Conservation (phyloP, 805 yeast genomes). For the Barnettozyma pratensis region DNA sequence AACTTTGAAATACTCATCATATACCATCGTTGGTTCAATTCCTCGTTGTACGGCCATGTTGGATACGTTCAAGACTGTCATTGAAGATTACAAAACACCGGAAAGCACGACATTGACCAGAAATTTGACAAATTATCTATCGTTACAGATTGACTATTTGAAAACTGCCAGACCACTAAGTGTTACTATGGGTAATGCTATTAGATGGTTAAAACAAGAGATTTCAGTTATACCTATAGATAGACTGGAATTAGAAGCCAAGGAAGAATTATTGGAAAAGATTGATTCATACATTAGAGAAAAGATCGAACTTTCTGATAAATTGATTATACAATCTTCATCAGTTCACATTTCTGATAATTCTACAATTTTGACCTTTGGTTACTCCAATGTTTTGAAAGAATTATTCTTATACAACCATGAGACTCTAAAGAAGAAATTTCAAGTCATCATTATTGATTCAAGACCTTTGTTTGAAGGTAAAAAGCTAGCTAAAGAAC, state of each 20-base stretch:
- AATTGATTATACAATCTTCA: constrained; percentile 77
- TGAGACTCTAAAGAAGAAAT: constrained; percentile 53
- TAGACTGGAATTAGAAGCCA: constrained; percentile 52
- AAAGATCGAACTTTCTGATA: constrained; percentile 77
- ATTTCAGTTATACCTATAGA: constrained; percentile 80
- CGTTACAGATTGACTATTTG: constrained; percentile 89
- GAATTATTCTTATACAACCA: constrained; percentile 70
- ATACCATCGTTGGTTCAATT: constrained; percentile 84
- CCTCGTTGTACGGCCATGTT: constrained; percentile 83
- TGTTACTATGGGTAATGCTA: constrained; percentile 95
- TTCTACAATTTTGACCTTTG: constrained; percentile 80
- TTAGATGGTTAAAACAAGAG: constrained; percentile 94
- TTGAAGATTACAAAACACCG: constrained; percentile 79
- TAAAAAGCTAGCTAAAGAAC: constrained; percentile 59
- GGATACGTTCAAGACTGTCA: constrained; percentile 75
- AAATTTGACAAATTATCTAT: constrained; percentile 79
- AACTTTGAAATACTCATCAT: constrained; percentile 76
- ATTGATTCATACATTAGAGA: constrained; percentile 83
- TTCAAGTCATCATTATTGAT: constrained; percentile 83
- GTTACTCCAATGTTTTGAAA: constrained; percentile 79
- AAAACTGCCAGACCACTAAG: constrained; percentile 88
- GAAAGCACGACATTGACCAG: constrained; percentile 79
- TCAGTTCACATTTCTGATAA: constrained; percentile 70
- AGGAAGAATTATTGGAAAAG: constrained; percentile 51
- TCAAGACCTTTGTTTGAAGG: constrained; percentile 95